Conservation (phyloP, 257 asterid genomes). For the Coffea canephora region DNA sequence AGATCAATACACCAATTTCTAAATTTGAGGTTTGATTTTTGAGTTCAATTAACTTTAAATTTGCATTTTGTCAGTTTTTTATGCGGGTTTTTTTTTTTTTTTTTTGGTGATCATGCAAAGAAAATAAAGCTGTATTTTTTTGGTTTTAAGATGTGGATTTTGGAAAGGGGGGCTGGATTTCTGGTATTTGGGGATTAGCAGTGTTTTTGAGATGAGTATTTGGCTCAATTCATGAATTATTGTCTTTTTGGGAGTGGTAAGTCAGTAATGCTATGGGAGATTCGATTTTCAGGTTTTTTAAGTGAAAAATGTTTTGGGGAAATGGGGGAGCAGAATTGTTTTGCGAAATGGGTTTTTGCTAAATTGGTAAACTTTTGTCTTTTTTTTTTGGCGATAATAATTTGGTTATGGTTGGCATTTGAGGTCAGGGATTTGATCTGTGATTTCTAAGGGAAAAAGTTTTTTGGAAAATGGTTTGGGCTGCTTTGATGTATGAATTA, state of each 20-base stretch:
- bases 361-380: neutral
- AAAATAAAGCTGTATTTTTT: neutral
- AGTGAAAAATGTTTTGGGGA: conserved; percentile 3
- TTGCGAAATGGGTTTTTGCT: conserved; percentile 13
- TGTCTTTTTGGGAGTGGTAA: neutral
- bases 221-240: conserved; percentile 12
- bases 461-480: neutral
- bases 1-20: conserved; percentile 59
- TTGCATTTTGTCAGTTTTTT: neutral
- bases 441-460: neutral
- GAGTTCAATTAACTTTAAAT: neutral
- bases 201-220: conserved; percentile 27
- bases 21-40: conserved; percentile 74
- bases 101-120: neutral
- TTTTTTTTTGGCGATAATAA: neutral
- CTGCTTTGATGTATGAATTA: neutral
- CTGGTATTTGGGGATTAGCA: conserved; percentile 18
- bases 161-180: conserved; percentile 13
- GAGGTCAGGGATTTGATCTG: neutral
- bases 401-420: neutral
- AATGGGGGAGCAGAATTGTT: conserved; percentile 14
- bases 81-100: neutral
- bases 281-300: conserved; percentile 11
- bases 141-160: conserved; percentile 16
- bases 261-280: neutral